These are phyloP conservation scores for Alternaria viburni DNA, from an alignment of 2,329 filamentous ascomycete genomes.

Conservation along the genomic window DNA sequence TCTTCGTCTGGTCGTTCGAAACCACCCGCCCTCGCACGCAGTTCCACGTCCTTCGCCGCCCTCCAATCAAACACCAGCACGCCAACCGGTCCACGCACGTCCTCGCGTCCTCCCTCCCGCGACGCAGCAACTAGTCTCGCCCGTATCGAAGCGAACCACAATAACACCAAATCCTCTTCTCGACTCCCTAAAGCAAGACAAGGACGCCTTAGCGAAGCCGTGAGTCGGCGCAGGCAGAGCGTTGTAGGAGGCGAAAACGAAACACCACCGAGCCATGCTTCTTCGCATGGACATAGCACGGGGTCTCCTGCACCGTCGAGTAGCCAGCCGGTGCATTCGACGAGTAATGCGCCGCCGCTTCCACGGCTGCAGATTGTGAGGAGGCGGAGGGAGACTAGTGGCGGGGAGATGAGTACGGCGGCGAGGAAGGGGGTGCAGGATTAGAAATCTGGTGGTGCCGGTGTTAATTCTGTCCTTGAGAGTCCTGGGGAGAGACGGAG, in stretches of 20 bases:
- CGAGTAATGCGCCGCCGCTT: conserved; percentile 26
- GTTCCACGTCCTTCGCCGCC: conserved; percentile 36
- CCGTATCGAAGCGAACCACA: conserved; percentile 31
- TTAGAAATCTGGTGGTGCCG: conserved; percentile 21
- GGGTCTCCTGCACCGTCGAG: not conserved
- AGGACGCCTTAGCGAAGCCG: conserved; percentile 38
- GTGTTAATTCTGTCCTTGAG: no score
- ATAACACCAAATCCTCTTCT: conserved; percentile 15
- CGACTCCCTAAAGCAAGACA: conserved; percentile 43
- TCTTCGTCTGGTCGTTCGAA: conserved; percentile 28
- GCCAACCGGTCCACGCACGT: conserved; percentile 23
- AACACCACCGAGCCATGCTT: conserved; percentile 9
- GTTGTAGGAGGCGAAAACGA: conserved; percentile 35
- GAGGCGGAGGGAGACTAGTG: conserved; percentile 43
- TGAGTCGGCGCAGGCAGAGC: conserved; percentile 33
- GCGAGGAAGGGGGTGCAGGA: conserved; percentile 17
- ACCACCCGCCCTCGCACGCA: conserved; percentile 29
- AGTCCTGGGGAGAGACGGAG: not conserved
- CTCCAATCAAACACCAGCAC: conserved; percentile 20
- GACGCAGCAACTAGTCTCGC: conserved; percentile 35
- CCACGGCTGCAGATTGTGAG: conserved; percentile 43
- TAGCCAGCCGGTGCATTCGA: not conserved
- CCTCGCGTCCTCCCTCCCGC: conserved; percentile 36
- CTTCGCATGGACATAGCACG: not conserved
- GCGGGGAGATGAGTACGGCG: conserved; percentile 47